Percentiles rank a stretch among this genome's conserved stretches.
Evolutionary conservation across 2,329 filamentous ascomycete species (phyloP).

Genomic region (Colletotrichum tropicicola): DNA sequence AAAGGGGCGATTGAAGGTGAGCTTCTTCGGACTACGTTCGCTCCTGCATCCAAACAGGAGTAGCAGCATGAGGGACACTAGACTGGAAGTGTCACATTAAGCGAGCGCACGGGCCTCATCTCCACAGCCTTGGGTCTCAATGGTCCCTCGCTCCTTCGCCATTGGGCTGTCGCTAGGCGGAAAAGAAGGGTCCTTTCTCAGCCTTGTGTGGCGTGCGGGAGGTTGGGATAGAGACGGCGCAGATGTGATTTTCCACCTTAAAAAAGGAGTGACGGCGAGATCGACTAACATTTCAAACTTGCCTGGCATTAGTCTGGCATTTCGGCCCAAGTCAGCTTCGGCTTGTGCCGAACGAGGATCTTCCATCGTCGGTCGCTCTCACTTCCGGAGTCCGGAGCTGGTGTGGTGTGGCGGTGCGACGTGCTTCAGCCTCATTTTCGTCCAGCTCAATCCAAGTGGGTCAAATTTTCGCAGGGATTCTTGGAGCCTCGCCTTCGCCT

Average conservation of each 20-base stretch:
- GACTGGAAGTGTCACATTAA: slow-evolving; percentile 28
- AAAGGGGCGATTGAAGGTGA: slow-evolving; percentile 32
- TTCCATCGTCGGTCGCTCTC: background rate
- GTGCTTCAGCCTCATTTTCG: slow-evolving; percentile 10
- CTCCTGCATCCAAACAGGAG: slow-evolving; percentile 31
- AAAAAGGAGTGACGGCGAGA: background rate
- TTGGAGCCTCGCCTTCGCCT: slow-evolving; percentile 16
- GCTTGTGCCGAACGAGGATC: background rate
- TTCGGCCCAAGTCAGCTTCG: background rate
- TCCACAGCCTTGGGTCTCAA: slow-evolving; percentile 24
- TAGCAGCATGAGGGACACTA: slow-evolving; percentile 29
- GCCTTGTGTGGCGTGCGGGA: slow-evolving; percentile 25
- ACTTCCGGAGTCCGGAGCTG: background rate
- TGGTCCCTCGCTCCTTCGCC: slow-evolving; percentile 10
- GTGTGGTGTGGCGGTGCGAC: slow-evolving; percentile 17
- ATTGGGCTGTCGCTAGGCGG: slow-evolving; percentile 17
- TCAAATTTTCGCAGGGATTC: slow-evolving; percentile 20
- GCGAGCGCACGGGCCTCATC: slow-evolving; percentile 25
- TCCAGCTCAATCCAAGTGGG: slow-evolving; percentile 10
- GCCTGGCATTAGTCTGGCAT: background rate
- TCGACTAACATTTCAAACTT: background rate
- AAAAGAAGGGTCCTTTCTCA: slow-evolving; percentile 20
- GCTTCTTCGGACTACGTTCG: slow-evolving; percentile 31
- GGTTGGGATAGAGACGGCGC: slow-evolving; percentile 6
- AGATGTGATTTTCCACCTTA: background rate